A percentile compares a stretch with the other conserved stretches of the same genome.
Conservation (phyloP, 83 land plant species). For the Diphasiastrum complanatum region DNA sequence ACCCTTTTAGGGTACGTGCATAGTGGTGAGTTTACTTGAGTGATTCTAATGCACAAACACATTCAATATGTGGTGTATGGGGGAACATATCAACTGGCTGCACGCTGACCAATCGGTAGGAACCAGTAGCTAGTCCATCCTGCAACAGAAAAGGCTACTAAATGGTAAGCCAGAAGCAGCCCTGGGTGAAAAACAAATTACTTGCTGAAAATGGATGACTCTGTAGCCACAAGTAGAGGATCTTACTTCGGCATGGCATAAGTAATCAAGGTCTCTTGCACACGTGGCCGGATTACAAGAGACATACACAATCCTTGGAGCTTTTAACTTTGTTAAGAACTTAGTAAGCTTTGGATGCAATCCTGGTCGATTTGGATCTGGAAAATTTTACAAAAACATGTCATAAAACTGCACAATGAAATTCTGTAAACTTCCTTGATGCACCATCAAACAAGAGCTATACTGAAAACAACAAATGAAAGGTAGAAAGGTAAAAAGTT, state of each 20-base stretch:
- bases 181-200: not conserved
- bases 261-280: slow-evolving; percentile 7
- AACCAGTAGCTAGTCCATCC: slow-evolving; percentile 6
- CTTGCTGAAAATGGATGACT: too few relatives aligned
- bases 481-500: too few relatives aligned
- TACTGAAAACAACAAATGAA: too few relatives aligned
- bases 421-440: not conserved
- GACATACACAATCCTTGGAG: slow-evolving; percentile 10
- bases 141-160: not conserved
- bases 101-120: slow-evolving; percentile 4
- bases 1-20: too few relatives aligned
- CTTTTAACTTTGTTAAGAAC: not conserved
- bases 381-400: not conserved
- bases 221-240: too few relatives aligned
- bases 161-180: not conserved
- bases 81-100: slow-evolving; percentile 13
- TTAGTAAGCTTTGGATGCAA: slow-evolving; percentile 10
- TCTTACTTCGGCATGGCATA: slow-evolving; percentile 7
- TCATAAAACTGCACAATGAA: not conserved
- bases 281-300: slow-evolving; percentile 15
- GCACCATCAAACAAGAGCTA: too few relatives aligned
- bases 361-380: slow-evolving; percentile 14
- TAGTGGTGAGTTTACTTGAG: too few relatives aligned
- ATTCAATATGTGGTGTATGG: slow-evolving; percentile 11
- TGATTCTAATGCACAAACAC: slow-evolving; percentile 6